These are phyloP conservation scores for Alternaria alternata DNA, from an alignment of 2,329 filamentous ascomycete genomes.

Conservation along the genomic window DNA sequence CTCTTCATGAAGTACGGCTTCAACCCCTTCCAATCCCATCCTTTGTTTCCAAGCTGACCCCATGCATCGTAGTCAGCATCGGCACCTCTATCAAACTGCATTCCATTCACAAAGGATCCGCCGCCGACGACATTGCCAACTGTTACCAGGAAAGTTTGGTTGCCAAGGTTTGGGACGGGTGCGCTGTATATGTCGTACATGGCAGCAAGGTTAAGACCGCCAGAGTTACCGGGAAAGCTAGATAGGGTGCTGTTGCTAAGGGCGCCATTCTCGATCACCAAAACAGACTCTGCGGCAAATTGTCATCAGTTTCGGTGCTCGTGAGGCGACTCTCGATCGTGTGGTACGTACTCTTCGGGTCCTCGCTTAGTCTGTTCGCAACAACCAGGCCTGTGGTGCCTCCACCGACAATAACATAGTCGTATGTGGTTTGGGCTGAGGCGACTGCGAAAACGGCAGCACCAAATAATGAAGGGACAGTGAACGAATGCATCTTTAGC, in stretches of 20 bases:
- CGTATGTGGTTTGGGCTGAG: slow-evolving; percentile 18
- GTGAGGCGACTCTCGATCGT: neutral
- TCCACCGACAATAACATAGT: slow-evolving; percentile 38
- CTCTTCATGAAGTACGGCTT: slow-evolving; percentile 19
- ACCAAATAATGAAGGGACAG: slow-evolving; percentile 1
- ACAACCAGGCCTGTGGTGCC: slow-evolving; percentile 30
- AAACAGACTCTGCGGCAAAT: slow-evolving; percentile 17
- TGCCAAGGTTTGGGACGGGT: slow-evolving; percentile 28
- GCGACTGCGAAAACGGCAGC: neutral
- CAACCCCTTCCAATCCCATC: slow-evolving; percentile 10
- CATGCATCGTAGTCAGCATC: slow-evolving; percentile 20
- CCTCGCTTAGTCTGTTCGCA: slow-evolving; percentile 30
- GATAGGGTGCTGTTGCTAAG: slow-evolving; percentile 18
- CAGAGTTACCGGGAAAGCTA: slow-evolving; percentile 20
- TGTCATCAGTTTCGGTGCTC: neutral
- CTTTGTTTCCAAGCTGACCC: slow-evolving; percentile 5
- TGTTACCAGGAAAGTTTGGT: slow-evolving; percentile 21
- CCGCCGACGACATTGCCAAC: slow-evolving; percentile 43
- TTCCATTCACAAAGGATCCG: slow-evolving; percentile 44
- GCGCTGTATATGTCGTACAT: slow-evolving; percentile 25
- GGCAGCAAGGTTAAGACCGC: slow-evolving; percentile 18
- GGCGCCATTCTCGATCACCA: slow-evolving; percentile 29
- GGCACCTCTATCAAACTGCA: slow-evolving; percentile 44
- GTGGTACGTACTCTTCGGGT: slow-evolving; percentile 13
- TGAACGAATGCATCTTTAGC: neutral